Evolutionary conservation across 176 grass and related monocot genomes (phyloP), one percentile per base, ranked within the genome.

Genomic region (Ensete ventricosum): DNA sequence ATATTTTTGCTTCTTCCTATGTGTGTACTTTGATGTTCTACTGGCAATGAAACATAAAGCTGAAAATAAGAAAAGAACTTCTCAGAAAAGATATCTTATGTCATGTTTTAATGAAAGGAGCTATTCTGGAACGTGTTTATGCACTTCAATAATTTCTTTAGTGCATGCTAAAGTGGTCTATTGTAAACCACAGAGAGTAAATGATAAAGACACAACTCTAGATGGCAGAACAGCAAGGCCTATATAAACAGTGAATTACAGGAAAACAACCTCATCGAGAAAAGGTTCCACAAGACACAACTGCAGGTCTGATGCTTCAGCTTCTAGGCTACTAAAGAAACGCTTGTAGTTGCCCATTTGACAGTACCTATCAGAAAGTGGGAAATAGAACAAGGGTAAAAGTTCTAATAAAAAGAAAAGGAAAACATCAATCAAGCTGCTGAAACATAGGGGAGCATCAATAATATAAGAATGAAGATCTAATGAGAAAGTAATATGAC

Each of bases 281-380:
- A 93, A 91, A 75, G 95, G 95, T 85, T 98, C 90, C 73, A 91
- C 34, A 50, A 98, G 74, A 77, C 55, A 14, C 76, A 89, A 74
- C 75, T 98, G 88, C 76, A 93, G 95, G 64, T 98, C 52, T 19
- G 88, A 93, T 78, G 88, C 84, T 81, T 89, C 90, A 67, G 69
- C 54, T 84, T 86, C 85, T 54, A 91, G 54, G 48, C 78, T 84
- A 81, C 79, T 67, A 84, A 98, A 98, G 84, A 98, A 98, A 80
- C 76, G 85, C 72, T 91, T 98, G 79, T 88, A 98, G 83, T 98
- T 98, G 62, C 95, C 90, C 73, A 89, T 27, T 11, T 82, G 75
- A 64, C 82, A 88, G 68, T 72, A 93, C 85, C 95, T 98, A 83
- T n/a, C 81, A 64, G 64, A 88, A 77, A 64, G 77, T 71, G 34